phyloP scores from a whole-genome alignment of 257 asterid genomes.

The Asclepias syriaca region DNA sequence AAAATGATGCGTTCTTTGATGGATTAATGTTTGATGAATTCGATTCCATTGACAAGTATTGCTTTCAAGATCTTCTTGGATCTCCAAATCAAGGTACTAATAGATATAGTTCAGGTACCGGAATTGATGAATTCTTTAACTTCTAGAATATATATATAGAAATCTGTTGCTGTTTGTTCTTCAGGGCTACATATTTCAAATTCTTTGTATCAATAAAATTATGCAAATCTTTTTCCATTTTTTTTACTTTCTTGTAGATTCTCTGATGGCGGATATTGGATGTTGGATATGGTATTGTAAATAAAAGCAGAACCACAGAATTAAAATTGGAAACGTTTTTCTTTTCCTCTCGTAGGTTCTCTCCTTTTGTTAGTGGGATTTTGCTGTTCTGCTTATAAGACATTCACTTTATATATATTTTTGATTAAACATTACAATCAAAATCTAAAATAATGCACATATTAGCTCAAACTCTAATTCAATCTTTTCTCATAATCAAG shows the following conservation, averaged over 20 bases:
- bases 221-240: neutral
- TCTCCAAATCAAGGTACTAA: slow-evolving; percentile 27
- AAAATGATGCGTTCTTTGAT: slow-evolving; percentile 26
- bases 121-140: slow-evolving; percentile 42
- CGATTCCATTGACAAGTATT: slow-evolving; percentile 35
- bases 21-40: slow-evolving; percentile 39
- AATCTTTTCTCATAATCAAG: too few relatives aligned
- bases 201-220: slow-evolving; percentile 14
- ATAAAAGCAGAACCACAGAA: neutral
- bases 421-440: too few relatives aligned
- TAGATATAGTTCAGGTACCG: slow-evolving; percentile 17
- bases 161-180: neutral
- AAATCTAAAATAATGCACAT: too few relatives aligned
- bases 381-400: too few relatives aligned
- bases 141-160: slow-evolving; percentile 20
- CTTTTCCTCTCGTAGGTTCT: too few relatives aligned
- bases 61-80: slow-evolving; percentile 41
- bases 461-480: too few relatives aligned
- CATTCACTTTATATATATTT: too few relatives aligned
- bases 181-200: slow-evolving; percentile 9
- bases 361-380: too few relatives aligned
- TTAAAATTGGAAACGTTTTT: neutral
- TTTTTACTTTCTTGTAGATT: neutral
- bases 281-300: too few relatives aligned
- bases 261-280: too few relatives aligned